Evolutionary conservation across 768 basidiomycete genomes (phyloP), one percentile per base, ranked within the genome.

Genomic region (Suillus sp.): DNA sequence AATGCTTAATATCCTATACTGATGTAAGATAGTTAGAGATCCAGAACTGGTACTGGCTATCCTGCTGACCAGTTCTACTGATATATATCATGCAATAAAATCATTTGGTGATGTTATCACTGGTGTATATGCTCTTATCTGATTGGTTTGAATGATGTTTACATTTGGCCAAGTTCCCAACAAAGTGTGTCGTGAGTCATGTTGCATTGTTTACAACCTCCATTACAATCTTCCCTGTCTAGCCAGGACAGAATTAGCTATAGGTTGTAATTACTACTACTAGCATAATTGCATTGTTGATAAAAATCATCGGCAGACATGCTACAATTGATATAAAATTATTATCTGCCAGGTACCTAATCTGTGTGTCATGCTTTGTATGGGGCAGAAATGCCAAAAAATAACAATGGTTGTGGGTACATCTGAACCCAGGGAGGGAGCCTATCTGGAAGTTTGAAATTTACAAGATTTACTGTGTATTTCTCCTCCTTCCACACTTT

Each of bases 91-190:
- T 30, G 30, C 30, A 30, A 30, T 30, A 30, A 30, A 30, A 30
- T 30, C 30, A 4, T 30, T 30, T 30, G 30, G 30, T 30, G 30
- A 30, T 68, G 30, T 30, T 30, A 30, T 30, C 30, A 4, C 30
- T 68, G 82, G 81, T n/a, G 74, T 77, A 60, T 62, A 72, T 48
- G 5, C n/a, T 37, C 62, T 20, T 10, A 4, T 10, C 30, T n/a
- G 37, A 1, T 42, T 25, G 34, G 30, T 22, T 40, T 16, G 50
- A 56, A 1, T 35, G 9, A n/a, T 18, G 63, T 14, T 63, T 22
- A 22, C 16, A 27, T 38, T 34, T 59, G 18, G 53, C 60, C 14
- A 64, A 75, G 74, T 55, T 77, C 25, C 60, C 74, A 27, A 75
- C 74, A 10, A 75, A 75, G 59, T 68, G 67, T 60, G 66, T 71